Evolutionary conservation across 2,329 filamentous ascomycete genomes (phyloP).

Genomic region (Fusarium coffeatum): DNA sequence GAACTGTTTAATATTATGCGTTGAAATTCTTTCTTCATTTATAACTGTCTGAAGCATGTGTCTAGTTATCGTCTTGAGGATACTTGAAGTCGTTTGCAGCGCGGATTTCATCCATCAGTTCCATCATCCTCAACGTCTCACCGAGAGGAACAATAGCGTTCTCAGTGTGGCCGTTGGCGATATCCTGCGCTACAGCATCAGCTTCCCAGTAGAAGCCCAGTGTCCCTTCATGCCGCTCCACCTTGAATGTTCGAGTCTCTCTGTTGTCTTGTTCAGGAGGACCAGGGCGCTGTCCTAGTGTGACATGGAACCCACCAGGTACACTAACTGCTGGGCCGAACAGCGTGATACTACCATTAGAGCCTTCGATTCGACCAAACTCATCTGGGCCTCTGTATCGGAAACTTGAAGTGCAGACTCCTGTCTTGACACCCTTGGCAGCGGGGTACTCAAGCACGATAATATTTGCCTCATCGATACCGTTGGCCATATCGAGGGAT

Average conservation of each 20-base stretch:
- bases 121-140: constrained; percentile 59
- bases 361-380: constrained; percentile 16
- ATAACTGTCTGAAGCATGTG: neutral
- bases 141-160: constrained; percentile 57
- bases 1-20: constrained; percentile 19
- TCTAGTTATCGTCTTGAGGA: constrained; percentile 19
- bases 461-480: constrained; percentile 8
- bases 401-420: constrained; percentile 22
- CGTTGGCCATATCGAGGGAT: constrained; percentile 17
- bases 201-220: constrained; percentile 30
- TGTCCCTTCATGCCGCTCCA: constrained; percentile 13
- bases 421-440: constrained; percentile 7
- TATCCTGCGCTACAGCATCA: constrained; percentile 22
- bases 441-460: constrained; percentile 17
- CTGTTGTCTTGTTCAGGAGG: neutral
- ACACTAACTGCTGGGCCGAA: constrained; percentile 23
- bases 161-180: constrained; percentile 49
- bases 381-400: constrained; percentile 12
- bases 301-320: constrained; percentile 17
- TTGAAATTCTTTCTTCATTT: neutral
- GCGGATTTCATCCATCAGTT: constrained; percentile 60
- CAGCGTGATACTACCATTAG: constrained; percentile 10
- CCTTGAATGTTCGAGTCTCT: constrained; percentile 12
- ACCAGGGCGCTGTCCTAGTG: neutral
- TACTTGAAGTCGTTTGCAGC: constrained; percentile 9